Base-by-base conservation (phyloP, 768 basidiomycete genomes). In the Pleurotus sapidus region DNA sequence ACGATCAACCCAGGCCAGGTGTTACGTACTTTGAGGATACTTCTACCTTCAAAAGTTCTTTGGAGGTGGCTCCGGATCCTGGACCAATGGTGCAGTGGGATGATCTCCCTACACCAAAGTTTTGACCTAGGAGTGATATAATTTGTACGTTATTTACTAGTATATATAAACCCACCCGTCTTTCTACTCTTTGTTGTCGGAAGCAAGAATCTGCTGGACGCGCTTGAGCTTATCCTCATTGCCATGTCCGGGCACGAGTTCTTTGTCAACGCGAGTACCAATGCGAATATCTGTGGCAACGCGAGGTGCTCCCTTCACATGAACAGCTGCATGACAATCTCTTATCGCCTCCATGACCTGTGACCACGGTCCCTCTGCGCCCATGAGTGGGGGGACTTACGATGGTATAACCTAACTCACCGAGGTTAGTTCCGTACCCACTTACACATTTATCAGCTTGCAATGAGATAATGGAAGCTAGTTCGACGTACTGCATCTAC, bases 211-310 rank as follows among this genome's bases (percentile, higher is more conserved):
- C 47, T 87, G 87, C 62, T 90, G 78, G 6, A 98, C 94, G 24
- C 94, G 82, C 50, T 77, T 76, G 14, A 97, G 82, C 68, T 98
- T 98, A 54, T 74, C 75, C 18, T 84, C 84, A 62, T 97, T 97
- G 5, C 88, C 93, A 45, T 82, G 76, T 4, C 87, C 89, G 1
- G 79, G 77, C 4, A 72, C 70, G 15, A 87, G 79, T 39, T 80
- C 74, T 59, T 86, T 82, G 70, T 95, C 82, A 20, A 82, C 79
- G 46, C 95, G 85, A 1, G 96, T 98, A 43, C 96, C 96, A 54
- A 98, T 95, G 24, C 96, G 88, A 59, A 98, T 90, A 72, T 98
- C 95, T 11, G 95, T 96, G 9, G 91, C 91, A 54, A 95, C 81
- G 51, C 88, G 84, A 14, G 84, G 84, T 0, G 83, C 81, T 20